Conservation (phyloP, 352 stramenopile species). For the Phytophthora idaei region DNA sequence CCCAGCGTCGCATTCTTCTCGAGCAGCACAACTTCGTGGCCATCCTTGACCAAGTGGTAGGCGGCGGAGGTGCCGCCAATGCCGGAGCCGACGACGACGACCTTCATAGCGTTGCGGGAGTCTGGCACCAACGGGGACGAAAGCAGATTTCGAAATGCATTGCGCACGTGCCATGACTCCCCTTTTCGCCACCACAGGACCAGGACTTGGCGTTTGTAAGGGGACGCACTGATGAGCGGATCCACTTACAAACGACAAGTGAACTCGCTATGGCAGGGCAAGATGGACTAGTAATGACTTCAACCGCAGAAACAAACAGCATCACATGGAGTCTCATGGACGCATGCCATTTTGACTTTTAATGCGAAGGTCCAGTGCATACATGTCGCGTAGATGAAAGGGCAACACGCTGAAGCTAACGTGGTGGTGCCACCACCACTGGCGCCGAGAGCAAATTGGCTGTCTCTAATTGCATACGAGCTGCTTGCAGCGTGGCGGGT, state of each 20-base stretch:
- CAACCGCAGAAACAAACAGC: no score
- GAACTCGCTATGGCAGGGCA: no score
- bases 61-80: slow-evolving; percentile 85
- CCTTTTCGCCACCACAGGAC: slow-evolving; percentile 29
- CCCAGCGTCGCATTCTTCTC: slow-evolving; percentile 84
- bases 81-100: slow-evolving; percentile 83
- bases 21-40: slow-evolving; percentile 81
- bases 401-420: no score
- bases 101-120: slow-evolving; percentile 60
- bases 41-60: slow-evolving; percentile 85
- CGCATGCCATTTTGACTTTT: no score
- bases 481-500: no score
- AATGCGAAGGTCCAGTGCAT: no score
- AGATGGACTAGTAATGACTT: no score
- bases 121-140: background rate
- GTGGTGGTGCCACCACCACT: no score
- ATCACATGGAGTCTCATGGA: no score
- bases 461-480: no score
- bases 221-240: slow-evolving; percentile 6
- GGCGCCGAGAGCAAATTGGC: no score
- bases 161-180: slow-evolving; percentile 22
- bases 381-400: no score
- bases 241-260: slow-evolving; percentile 42
- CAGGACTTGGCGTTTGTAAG: slow-evolving; percentile 19
- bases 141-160: slow-evolving; percentile 28